These are phyloP conservation scores for Dillenia turbinata DNA, from an alignment of 164 flowering plant genomes.

Conservation along the genomic window DNA sequence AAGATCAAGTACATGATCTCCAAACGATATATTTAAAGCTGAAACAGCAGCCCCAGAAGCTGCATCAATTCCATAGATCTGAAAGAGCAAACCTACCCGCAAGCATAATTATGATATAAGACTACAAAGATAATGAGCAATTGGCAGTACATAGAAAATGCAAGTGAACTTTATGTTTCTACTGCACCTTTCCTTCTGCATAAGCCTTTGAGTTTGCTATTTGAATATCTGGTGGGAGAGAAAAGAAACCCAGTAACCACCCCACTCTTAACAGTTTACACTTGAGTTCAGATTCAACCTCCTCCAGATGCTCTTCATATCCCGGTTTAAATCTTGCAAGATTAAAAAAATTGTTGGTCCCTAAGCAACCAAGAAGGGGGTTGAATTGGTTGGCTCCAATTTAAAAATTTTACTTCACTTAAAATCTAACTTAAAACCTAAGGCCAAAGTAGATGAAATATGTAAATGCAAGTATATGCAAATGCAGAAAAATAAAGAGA, in stretches of 20 bases:
- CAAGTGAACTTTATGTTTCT: neutral
- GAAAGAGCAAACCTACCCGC: constrained; percentile 4
- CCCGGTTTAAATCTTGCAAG: constrained; percentile 68
- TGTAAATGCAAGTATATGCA: no score
- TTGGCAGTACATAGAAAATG: no score
- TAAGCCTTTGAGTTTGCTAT: constrained; percentile 69
- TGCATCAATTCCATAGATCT: constrained; percentile 97
- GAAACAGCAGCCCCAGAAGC: constrained; percentile 95
- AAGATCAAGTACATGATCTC: constrained; percentile 93
- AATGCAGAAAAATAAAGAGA: no score
- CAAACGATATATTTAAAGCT: constrained; percentile 56
- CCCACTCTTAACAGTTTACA: constrained; percentile 53
- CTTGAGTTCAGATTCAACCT: constrained; percentile 59
- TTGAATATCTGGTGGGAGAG: constrained; percentile 57
- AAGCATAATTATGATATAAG: neutral
- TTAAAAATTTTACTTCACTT: no score
- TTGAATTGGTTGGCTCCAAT: no score
- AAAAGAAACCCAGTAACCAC: constrained; percentile 71
- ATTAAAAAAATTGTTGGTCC: neutral
- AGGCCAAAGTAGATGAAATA: no score
- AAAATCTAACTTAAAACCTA: no score
- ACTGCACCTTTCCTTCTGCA: constrained; percentile 64
- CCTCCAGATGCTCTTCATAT: constrained; percentile 35
- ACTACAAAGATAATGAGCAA: neutral
- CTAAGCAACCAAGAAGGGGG: no score